Percentiles rank a stretch among this genome's conserved stretches.
These are phyloP conservation scores for Gossypium laxum DNA, from an alignment of 441 rosid species.

Conservation along the genomic window DNA sequence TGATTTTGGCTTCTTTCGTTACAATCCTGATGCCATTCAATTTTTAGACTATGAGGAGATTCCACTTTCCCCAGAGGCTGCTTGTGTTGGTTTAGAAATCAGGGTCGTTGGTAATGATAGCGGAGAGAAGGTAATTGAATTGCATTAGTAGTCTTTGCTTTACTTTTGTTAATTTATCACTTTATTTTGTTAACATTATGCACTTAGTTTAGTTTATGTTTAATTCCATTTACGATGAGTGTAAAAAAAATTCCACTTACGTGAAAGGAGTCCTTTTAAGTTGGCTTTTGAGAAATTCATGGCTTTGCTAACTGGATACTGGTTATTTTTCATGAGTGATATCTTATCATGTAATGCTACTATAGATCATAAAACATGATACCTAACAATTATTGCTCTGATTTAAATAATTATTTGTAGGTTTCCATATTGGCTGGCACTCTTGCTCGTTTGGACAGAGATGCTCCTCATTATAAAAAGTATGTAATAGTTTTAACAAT, in stretches of 20 bases:
- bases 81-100: conserved; percentile 91
- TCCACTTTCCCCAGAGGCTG: conserved; percentile 92
- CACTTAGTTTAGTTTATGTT: neutral
- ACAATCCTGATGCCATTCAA: conserved; percentile 71
- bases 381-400: neutral
- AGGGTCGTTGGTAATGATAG: conserved; percentile 99
- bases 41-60: conserved; percentile 85
- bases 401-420: conserved; percentile 38
- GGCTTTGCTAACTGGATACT: neutral
- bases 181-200: neutral
- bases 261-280: conserved; percentile 2
- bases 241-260: neutral
- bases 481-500: conserved; percentile 27
- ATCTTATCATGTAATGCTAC: neutral
- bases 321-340: neutral
- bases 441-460: conserved; percentile 91
- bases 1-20: conserved; percentile 95
- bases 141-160: neutral
- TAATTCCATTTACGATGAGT: neutral
- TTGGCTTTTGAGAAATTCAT: neutral
- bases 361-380: neutral
- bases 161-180: neutral
- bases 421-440: conserved; percentile 96
- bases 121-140: conserved; percentile 57
- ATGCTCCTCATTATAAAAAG: conserved; percentile 89